Evolutionary conservation across 192 early-diverging fungal species (phyloP).

Genomic region (Dissophora globulifera): DNA sequence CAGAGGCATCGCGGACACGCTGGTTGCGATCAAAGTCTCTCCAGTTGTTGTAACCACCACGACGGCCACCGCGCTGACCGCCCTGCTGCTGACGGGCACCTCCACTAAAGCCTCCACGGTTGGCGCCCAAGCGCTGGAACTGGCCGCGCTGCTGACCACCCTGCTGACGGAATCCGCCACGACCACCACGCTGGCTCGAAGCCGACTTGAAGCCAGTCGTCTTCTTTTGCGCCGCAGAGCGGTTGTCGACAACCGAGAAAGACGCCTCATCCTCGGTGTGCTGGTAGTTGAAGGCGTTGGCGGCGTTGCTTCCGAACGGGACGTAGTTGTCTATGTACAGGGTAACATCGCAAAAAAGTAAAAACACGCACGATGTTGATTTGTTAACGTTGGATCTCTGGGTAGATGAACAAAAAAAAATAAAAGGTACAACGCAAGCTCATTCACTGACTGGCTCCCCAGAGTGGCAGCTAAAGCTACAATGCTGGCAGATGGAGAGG

Average conservation of each 20-base stretch:
- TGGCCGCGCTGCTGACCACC: slow-evolving; percentile 56
- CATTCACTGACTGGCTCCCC: too few relatives aligned
- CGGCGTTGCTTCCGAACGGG: slow-evolving; percentile 86
- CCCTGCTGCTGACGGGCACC: slow-evolving; percentile 42
- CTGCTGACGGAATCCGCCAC: slow-evolving; percentile 57
- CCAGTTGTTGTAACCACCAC: slow-evolving; percentile 59
- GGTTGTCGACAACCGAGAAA: slow-evolving; percentile 92
- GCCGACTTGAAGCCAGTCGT: slow-evolving; percentile 60
- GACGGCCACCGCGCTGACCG: slow-evolving; percentile 50
- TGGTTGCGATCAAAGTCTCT: slow-evolving; percentile 61
- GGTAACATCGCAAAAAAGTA: neutral
- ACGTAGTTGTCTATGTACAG: slow-evolving; percentile 66
- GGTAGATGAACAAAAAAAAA: too few relatives aligned
- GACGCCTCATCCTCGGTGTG: slow-evolving; percentile 93
- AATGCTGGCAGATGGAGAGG: too few relatives aligned
- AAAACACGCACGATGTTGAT: neutral
- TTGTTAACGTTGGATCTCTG: neutral
- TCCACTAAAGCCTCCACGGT: slow-evolving; percentile 55
- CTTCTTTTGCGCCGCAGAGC: slow-evolving; percentile 74
- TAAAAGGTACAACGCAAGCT: too few relatives aligned
- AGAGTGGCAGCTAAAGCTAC: too few relatives aligned
- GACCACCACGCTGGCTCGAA: slow-evolving; percentile 57
- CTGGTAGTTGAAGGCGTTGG: slow-evolving; percentile 89
- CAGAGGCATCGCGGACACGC: slow-evolving; percentile 84
- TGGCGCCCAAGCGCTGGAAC: slow-evolving; percentile 48